Conservation (phyloP, 352 stramenopile genomes). For the Phytopythium chamaehyphon region DNA sequence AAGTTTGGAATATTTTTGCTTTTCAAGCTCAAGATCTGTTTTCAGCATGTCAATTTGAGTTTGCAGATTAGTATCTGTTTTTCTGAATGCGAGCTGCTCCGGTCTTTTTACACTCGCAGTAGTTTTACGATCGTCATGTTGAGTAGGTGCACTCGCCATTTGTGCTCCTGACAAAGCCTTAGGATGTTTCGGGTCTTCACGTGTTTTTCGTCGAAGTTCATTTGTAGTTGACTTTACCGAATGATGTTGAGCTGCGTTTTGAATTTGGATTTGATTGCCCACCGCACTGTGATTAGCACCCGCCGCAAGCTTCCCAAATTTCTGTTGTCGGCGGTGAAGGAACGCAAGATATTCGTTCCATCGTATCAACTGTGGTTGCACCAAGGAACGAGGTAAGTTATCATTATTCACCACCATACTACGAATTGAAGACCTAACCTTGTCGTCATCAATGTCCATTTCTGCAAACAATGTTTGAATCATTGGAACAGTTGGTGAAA, state of each 20-base stretch:
- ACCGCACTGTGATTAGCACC: too few relatives aligned
- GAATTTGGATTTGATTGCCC: too few relatives aligned
- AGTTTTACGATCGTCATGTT: too few relatives aligned
- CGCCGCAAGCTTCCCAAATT: background rate
- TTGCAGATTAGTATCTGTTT: background rate
- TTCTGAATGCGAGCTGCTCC: background rate
- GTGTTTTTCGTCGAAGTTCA: too few relatives aligned
- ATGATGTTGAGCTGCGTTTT: too few relatives aligned
- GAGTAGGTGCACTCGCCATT: too few relatives aligned
- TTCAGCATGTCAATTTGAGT: background rate
- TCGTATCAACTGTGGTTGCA: constrained; percentile 27
- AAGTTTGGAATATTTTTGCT: constrained; percentile 9
- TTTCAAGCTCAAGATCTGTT: constrained; percentile 10
- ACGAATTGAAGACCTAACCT: constrained; percentile 17
- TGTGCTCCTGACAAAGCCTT: too few relatives aligned
- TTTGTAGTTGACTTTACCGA: too few relatives aligned
- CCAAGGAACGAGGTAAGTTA: constrained; percentile 1
- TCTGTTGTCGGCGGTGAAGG: constrained; percentile 15
- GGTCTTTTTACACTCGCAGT: too few relatives aligned
- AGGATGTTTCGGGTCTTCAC: too few relatives aligned
- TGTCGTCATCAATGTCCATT: constrained; percentile 47
- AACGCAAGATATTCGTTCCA: constrained; percentile 63
- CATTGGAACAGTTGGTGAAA: too few relatives aligned
- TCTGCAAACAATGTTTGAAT: constrained; percentile 35
- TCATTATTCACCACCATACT: too few relatives aligned